Percentiles rank a stretch among this genome's conserved stretches.
These are phyloP conservation scores for Cynanchum wilfordii DNA, from an alignment of 257 asterid species.

Conservation along the genomic window DNA sequence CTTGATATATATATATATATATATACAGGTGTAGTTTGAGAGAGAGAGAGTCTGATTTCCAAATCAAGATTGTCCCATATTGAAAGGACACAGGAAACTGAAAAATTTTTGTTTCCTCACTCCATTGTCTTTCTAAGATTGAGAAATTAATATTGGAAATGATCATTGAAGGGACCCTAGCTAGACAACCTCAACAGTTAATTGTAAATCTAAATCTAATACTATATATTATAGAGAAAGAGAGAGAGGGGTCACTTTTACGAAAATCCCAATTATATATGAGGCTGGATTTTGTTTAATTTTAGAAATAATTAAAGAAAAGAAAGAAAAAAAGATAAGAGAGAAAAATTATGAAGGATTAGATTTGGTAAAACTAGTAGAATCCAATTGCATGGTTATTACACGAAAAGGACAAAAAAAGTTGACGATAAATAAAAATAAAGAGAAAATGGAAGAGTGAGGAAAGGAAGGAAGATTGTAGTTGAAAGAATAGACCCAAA, in stretches of 20 bases:
- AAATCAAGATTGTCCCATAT: conserved; percentile 4
- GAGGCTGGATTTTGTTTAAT: too few relatives aligned
- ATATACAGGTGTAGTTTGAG: not conserved
- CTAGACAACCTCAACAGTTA: not conserved
- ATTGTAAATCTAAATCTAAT: not conserved
- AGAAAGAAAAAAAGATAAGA: too few relatives aligned
- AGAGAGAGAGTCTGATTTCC: not conserved
- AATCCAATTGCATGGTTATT: not conserved
- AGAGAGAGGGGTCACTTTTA: too few relatives aligned
- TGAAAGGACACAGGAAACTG: not conserved
- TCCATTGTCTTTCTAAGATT: not conserved
- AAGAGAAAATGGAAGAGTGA: not conserved
- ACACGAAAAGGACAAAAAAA: not conserved
- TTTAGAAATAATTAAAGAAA: too few relatives aligned
- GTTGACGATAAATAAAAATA: too few relatives aligned
- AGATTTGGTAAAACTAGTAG: too few relatives aligned
- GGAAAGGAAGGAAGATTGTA: not conserved
- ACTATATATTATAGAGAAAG: not conserved
- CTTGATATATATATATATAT: too few relatives aligned
- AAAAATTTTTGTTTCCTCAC: not conserved
- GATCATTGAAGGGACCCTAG: not conserved
- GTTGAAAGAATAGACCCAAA: conserved; percentile 15
- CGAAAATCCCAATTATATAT: too few relatives aligned
- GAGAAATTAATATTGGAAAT: not conserved
- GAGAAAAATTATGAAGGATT: not conserved